Evolutionary conservation across 2,329 filamentous ascomycete species (phyloP).

Genomic region (Trichoderma gracile): DNA sequence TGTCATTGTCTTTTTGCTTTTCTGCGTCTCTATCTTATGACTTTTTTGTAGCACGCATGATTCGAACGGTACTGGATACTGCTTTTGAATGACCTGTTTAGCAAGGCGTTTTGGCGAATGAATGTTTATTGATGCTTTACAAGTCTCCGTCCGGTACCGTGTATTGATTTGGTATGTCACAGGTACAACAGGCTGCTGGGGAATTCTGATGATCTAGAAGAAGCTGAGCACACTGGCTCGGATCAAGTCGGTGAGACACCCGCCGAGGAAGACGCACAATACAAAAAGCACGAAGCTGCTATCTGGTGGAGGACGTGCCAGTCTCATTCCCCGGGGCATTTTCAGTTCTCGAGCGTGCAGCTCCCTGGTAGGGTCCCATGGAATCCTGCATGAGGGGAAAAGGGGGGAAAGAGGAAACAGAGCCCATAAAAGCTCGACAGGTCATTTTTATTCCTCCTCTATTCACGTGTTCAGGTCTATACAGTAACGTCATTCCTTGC

Average conservation of each 20-base stretch:
- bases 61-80: background rate
- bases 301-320: too few species aligned
- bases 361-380: too few species aligned
- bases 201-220: background rate
- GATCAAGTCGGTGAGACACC: background rate
- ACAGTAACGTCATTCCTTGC: too few species aligned
- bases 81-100: background rate
- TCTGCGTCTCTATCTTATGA: background rate
- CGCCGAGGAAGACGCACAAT: background rate
- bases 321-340: too few species aligned
- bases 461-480: too few species aligned
- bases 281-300: too few species aligned
- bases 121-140: slow-evolving; percentile 9
- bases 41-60: background rate
- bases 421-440: too few species aligned
- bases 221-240: background rate
- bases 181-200: too few species aligned
- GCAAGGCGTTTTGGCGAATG: background rate
- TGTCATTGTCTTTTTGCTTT: background rate
- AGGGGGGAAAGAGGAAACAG: too few species aligned
- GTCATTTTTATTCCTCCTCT: too few species aligned
- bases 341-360: too few species aligned
- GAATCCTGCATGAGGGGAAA: too few species aligned
- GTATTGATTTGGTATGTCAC: background rate
- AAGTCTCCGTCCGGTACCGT: background rate